Percentiles rank a stretch among this genome's conserved stretches.
Evolutionary conservation across 2,329 filamentous ascomycete species (phyloP).

Genomic region (Fusarium floridanum): DNA sequence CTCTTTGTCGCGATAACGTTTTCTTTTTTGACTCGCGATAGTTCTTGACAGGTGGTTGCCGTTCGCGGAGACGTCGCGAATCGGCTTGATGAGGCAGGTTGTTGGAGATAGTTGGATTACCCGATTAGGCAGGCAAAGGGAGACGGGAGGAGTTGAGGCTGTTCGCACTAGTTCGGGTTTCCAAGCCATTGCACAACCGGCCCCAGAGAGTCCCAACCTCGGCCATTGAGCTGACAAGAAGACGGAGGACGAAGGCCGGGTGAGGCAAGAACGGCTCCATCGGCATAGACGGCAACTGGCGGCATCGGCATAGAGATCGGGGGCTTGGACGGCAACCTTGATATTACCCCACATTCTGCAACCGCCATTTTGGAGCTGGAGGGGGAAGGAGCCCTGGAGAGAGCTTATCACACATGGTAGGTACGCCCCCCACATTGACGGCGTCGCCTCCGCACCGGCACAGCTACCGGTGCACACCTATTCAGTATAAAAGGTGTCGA

Average conservation of each 20-base stretch:
- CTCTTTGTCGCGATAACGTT: not conserved
- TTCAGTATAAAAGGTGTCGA: slow-evolving; percentile 33
- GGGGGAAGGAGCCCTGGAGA: not conserved
- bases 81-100: slow-evolving; percentile 5
- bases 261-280: slow-evolving; percentile 20
- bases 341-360: slow-evolving; percentile 35
- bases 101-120: slow-evolving; percentile 20
- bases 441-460: slow-evolving; percentile 33
- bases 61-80: not conserved
- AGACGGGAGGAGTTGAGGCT: slow-evolving; percentile 19
- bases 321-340: slow-evolving; percentile 14
- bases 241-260: slow-evolving; percentile 32
- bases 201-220: slow-evolving; percentile 3
- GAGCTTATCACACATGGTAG: slow-evolving; percentile 33
- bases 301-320: slow-evolving; percentile 38
- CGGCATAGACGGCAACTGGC: slow-evolving; percentile 44
- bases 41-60: not conserved
- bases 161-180: slow-evolving; percentile 14
- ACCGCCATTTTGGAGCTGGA: not conserved
- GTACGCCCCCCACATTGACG: slow-evolving; percentile 30
- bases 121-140: slow-evolving; percentile 39
- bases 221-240: slow-evolving; percentile 32
- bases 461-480: slow-evolving; percentile 19
- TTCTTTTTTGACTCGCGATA: not conserved
- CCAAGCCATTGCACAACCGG: not conserved